Evolutionary conservation across 768 basidiomycete species (phyloP), one percentile per base, ranked within the genome.

Genomic region (Termitomyces sp.): DNA sequence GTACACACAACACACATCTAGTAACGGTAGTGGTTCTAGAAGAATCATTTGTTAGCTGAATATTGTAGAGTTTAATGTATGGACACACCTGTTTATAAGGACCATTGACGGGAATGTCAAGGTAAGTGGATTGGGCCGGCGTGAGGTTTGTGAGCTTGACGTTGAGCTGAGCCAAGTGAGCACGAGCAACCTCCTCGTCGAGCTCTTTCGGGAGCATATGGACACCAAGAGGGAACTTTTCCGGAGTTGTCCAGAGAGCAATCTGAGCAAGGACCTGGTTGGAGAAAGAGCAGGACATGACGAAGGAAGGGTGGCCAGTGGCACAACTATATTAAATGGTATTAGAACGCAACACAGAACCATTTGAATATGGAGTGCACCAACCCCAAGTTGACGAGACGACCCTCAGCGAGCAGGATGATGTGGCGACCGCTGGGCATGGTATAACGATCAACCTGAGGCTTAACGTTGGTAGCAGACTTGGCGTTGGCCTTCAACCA

Each of bases 221-320:
- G 36, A 98, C 96, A 64, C 97, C 97, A 68, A 98, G 84, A 54
- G 92, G 90, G 87, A 98, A 98, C 72, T 89, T 87, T 76, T 88
- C 87, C 38, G 89, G 86, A 66, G 87, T 92, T 48, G 92, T 96
- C 94, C 94, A 99, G 73, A 99, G 88, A 29, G 94, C 96, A 71
- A 99, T 98, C 79, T 97, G 96, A 36, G 96, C 96, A 69, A 99
- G 84, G 64, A 95, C 92, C 78, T 99, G 97, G 85, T 99, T 99
- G 73, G 94, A 79, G 83, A 99, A 99, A 47, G 97, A 99, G 83
- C 96, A 98, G 17, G 96, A 98, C 97, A 99, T 99, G 79, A 99
- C 97, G 78, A 96, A 98, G 48, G 96, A 98, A 40, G 97, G 96
- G 78, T 99, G 96, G 60, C 96, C 96, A 68, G 96, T 98, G 45